These are phyloP conservation scores for Pilobolus umbonatus DNA, from an alignment of 192 early-diverging fungal species.

Conservation along the genomic window DNA sequence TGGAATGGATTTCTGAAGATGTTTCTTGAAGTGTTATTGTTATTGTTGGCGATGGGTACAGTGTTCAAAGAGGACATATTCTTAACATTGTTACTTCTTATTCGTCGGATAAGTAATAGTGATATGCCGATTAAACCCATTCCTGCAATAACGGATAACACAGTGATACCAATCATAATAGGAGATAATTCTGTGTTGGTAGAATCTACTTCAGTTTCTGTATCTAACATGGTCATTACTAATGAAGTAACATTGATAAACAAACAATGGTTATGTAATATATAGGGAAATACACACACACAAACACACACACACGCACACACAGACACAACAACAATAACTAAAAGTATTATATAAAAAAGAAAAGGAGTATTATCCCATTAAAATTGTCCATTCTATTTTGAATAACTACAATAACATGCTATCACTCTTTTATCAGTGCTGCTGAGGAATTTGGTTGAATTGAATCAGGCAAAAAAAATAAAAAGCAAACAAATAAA, in stretches of 20 bases:
- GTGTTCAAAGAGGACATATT: no score
- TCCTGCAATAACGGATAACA: constrained; percentile 9
- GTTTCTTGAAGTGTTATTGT: not conserved
- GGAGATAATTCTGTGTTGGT: not conserved
- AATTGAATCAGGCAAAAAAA: no score
- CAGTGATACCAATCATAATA: constrained; percentile 7
- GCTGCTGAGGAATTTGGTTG: no score
- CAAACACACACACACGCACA: no score
- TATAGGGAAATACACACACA: not conserved
- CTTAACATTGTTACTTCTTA: not conserved
- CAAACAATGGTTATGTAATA: not conserved
- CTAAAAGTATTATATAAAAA: not conserved
- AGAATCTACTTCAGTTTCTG: not conserved
- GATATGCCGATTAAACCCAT: constrained; percentile 1
- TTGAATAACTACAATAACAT: no score
- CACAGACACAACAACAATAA: no score
- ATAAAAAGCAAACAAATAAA: no score
- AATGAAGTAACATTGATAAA: not conserved
- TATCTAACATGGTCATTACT: no score
- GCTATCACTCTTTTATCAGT: no score
- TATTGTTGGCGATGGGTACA: not conserved
- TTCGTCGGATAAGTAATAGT: constrained; percentile 11
- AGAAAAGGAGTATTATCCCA: no score
- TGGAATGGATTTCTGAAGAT: not conserved
- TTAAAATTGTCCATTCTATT: no score